These are phyloP conservation scores for Cercophora samala DNA, from an alignment of 495 filamentous ascomycete genomes.

Conservation along the genomic window DNA sequence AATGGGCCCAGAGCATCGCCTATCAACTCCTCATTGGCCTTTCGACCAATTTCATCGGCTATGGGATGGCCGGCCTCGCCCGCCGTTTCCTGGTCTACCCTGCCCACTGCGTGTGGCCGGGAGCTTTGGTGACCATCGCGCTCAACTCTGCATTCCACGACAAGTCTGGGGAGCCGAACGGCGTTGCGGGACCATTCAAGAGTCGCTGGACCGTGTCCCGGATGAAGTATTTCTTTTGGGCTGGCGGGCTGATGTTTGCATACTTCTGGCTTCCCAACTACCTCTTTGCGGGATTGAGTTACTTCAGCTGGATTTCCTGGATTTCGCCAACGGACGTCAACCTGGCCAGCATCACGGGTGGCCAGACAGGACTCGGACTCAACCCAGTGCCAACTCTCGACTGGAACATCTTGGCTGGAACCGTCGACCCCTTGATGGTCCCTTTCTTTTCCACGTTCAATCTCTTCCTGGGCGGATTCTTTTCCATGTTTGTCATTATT, in stretches of 20 bases:
- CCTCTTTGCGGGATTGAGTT: slow-evolving; percentile 37
- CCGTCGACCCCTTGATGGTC: slow-evolving; percentile 41
- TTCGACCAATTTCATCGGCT: slow-evolving; percentile 51
- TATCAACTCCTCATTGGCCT: slow-evolving; percentile 46
- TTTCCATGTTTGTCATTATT: slow-evolving; percentile 32
- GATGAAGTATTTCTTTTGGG: slow-evolving; percentile 36
- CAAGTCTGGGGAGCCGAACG: slow-evolving; percentile 25
- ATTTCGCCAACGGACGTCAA: slow-evolving; percentile 39
- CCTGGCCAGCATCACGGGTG: slow-evolving; percentile 33
- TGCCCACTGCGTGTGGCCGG: slow-evolving; percentile 44
- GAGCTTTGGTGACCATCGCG: slow-evolving; percentile 43
- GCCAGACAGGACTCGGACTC: slow-evolving; percentile 35
- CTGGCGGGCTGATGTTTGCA: slow-evolving; percentile 39
- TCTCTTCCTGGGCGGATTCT: slow-evolving; percentile 33
- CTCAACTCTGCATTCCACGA: slow-evolving; percentile 45
- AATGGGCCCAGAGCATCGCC: slow-evolving; percentile 34
- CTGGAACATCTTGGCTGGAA: slow-evolving; percentile 41
- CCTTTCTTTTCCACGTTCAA: slow-evolving; percentile 47
- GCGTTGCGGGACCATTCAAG: slow-evolving; percentile 35
- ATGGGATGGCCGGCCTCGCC: slow-evolving; percentile 51
- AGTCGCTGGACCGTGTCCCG: slow-evolving; percentile 34
- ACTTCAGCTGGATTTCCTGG: slow-evolving; percentile 46
- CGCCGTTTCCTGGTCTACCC: slow-evolving; percentile 56
- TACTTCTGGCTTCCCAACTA: slow-evolving; percentile 49
- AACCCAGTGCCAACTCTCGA: slow-evolving; percentile 44